Conservation (phyloP, 164 flowering plant species). For the Malania oleifera region DNA sequence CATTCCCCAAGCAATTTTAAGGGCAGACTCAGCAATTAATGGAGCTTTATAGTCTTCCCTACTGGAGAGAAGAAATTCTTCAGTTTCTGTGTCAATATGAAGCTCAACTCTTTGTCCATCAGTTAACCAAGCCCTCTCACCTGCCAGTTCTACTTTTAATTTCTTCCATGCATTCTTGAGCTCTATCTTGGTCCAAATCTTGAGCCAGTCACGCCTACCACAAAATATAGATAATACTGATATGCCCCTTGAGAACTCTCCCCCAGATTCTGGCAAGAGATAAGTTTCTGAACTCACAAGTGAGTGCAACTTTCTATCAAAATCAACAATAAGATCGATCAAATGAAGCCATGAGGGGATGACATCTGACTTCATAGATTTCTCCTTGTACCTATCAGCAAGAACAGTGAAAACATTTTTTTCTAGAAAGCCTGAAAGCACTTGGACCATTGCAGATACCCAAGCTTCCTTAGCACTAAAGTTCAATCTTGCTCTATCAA, state of each 20-base stretch:
- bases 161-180: constrained; percentile 50
- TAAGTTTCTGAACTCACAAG: constrained; percentile 39
- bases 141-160: constrained; percentile 40
- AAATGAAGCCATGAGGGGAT: constrained; percentile 57
- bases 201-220: constrained; percentile 54
- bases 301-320: constrained; percentile 49
- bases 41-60: constrained; percentile 56
- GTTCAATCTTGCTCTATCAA: constrained; percentile 56
- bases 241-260: constrained; percentile 21
- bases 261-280: constrained; percentile 15
- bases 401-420: constrained; percentile 37
- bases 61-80: constrained; percentile 26
- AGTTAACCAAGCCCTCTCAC: constrained; percentile 43
- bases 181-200: constrained; percentile 64
- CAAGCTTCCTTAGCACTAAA: constrained; percentile 65
- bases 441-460: constrained; percentile 59
- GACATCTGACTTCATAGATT: constrained; percentile 25
- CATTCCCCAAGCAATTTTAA: constrained; percentile 38
- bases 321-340: constrained; percentile 46
- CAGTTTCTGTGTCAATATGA: constrained; percentile 12
- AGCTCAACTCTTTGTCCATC: constrained; percentile 10
- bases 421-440: constrained; percentile 43
- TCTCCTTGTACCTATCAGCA: constrained; percentile 33
- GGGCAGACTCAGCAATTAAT: constrained; percentile 35
- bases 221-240: constrained; percentile 43